A percentile compares a stretch with the other conserved stretches of the same genome.
Evolutionary conservation across 2,329 filamentous ascomycete genomes (phyloP).

Genomic region (Samsoniella hepiali): DNA sequence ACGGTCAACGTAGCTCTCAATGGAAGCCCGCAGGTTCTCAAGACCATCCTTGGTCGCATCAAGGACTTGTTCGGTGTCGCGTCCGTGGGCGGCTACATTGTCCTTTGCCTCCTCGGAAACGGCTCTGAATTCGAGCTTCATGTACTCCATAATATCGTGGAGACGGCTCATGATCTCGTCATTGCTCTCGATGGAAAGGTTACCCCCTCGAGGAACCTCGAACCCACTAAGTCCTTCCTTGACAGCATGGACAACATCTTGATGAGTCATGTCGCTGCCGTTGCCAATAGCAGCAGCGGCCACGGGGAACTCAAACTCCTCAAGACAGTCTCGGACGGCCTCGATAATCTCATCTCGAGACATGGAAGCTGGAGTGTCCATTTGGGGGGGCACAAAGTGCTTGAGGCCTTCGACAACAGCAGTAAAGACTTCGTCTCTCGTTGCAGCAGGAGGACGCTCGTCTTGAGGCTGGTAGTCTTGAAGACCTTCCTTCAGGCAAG

Average conservation of each 20-base stretch:
- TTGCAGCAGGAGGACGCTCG: constrained; percentile 58
- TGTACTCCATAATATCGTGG: constrained; percentile 61
- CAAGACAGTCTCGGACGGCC: constrained; percentile 80
- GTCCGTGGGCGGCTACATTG: constrained; percentile 73
- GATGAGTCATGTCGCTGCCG: constrained; percentile 50
- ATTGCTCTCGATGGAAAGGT: constrained; percentile 41
- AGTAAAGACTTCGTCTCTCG: constrained; percentile 78
- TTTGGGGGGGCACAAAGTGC: constrained; percentile 70
- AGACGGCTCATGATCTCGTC: constrained; percentile 54
- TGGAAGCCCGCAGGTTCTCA: constrained; percentile 73
- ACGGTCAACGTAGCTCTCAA: constrained; percentile 77
- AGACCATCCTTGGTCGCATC: constrained; percentile 86
- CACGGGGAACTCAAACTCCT: constrained; percentile 75
- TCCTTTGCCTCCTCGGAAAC: constrained; percentile 67
- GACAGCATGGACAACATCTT: constrained; percentile 63
- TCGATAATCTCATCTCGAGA: constrained; percentile 81
- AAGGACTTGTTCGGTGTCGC: constrained; percentile 83
- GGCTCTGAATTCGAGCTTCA: constrained; percentile 57
- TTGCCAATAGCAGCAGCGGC: constrained; percentile 52
- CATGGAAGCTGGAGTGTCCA: constrained; percentile 65
- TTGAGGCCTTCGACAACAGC: constrained; percentile 84
- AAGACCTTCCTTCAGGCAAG: constrained; percentile 81
- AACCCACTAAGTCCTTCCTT: constrained; percentile 55
- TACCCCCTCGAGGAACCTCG: constrained; percentile 42
- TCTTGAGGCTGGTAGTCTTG: constrained; percentile 63